phyloP scores from a whole-genome alignment of 2,329 filamentous ascomycete genomes.

The Penicillium fuscoglaucum region DNA sequence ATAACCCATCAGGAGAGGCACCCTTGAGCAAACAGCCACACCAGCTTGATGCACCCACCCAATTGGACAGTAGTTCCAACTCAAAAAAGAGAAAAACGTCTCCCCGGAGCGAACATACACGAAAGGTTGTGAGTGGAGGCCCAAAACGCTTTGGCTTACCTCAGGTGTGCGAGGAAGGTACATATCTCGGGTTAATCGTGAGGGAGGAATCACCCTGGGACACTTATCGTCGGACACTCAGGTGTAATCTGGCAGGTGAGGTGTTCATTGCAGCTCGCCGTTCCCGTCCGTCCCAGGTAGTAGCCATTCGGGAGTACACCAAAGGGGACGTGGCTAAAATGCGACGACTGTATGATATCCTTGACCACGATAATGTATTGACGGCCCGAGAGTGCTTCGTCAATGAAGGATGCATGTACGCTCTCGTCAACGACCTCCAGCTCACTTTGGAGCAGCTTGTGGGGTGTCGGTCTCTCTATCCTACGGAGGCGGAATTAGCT shows the following conservation, averaged over 20 bases:
- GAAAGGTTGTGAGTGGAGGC: conserved; percentile 5
- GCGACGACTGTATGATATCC: background rate
- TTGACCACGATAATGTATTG: conserved; percentile 17
- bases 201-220: conserved; percentile 14
- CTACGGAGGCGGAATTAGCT: conserved; percentile 19
- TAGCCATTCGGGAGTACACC: conserved; percentile 16
- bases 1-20: conserved; percentile 3
- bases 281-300: conserved; percentile 10
- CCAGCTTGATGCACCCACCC: background rate
- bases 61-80: background rate
- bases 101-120: background rate
- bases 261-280: conserved; percentile 10
- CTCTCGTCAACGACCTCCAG: conserved; percentile 17
- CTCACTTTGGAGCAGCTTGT: conserved; percentile 22
- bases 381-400: conserved; percentile 14
- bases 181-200: conserved; percentile 4
- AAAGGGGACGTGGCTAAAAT: background rate
- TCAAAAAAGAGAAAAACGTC: conserved; percentile 1
- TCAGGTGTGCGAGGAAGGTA: conserved; percentile 7
- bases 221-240: conserved; percentile 14
- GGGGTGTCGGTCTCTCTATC: conserved; percentile 15
- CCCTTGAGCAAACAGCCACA: background rate
- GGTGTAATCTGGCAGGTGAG: conserved; percentile 17
- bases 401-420: conserved; percentile 7
- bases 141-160: conserved; percentile 4